A percentile compares a stretch with the other conserved stretches of the same genome.
Evolutionary conservation across 2,329 filamentous ascomycete species (phyloP).

Genomic region (Trichoderma sp.): DNA sequence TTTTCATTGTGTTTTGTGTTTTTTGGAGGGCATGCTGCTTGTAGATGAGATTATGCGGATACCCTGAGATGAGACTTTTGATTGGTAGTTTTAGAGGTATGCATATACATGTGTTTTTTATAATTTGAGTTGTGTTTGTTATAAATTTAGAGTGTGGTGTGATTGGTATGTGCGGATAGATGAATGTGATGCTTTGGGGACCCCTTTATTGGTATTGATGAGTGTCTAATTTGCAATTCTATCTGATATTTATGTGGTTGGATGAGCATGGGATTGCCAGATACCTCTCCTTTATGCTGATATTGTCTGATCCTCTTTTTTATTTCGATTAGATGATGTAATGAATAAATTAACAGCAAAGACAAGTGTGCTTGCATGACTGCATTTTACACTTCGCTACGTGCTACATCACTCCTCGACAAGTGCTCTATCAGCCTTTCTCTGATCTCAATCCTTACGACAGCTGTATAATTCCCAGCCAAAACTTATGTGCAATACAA

Average conservation of each 20-base stretch:
- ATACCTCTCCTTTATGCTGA: background rate
- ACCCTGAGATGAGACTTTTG: background rate
- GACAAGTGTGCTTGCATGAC: too few relatives aligned
- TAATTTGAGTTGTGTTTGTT: background rate
- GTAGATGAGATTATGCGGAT: conserved; percentile 3
- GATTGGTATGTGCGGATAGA: background rate
- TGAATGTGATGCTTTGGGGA: background rate
- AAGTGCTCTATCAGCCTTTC: too few relatives aligned
- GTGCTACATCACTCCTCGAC: background rate
- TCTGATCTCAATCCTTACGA: background rate
- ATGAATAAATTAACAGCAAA: too few relatives aligned
- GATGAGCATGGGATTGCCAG: background rate
- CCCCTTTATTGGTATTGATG: too few relatives aligned
- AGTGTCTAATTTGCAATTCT: too few relatives aligned
- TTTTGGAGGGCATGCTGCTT: background rate
- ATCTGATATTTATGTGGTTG: background rate
- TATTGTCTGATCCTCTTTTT: background rate
- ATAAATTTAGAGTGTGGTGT: background rate
- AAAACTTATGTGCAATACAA: background rate
- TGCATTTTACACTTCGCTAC: background rate
- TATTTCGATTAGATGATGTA: too few relatives aligned
- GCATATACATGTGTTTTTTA: background rate
- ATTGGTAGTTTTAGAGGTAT: conserved; percentile 14
- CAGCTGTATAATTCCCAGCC: background rate
- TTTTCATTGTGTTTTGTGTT: background rate